These are phyloP conservation scores for Russula virescens DNA, from an alignment of 768 basidiomycete genomes.

Conservation along the genomic window DNA sequence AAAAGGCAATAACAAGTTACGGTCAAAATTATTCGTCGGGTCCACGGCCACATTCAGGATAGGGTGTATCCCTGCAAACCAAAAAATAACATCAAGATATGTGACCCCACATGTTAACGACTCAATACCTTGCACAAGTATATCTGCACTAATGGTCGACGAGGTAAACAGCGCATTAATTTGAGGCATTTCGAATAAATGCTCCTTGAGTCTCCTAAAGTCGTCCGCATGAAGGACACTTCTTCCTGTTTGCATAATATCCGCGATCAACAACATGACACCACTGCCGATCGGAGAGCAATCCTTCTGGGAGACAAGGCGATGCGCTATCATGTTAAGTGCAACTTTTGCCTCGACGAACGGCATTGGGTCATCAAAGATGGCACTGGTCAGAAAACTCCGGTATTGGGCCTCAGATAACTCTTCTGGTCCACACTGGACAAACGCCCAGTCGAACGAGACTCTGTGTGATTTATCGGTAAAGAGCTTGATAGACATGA, in stretches of 20 bases:
- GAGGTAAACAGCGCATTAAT: constrained; percentile 12
- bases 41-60: constrained; percentile 4
- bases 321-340: constrained; percentile 11
- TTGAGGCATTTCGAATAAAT: constrained; percentile 8
- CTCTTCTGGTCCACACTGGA: constrained; percentile 15
- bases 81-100: neutral
- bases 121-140: constrained; percentile 13
- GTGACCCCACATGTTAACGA: neutral
- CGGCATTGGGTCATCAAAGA: constrained; percentile 5
- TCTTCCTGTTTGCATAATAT: constrained; percentile 15
- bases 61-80: constrained; percentile 6
- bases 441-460: constrained; percentile 16
- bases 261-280: constrained; percentile 5
- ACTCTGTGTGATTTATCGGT: constrained; percentile 1
- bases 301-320: neutral
- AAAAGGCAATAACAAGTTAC: neutral
- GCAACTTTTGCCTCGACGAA: constrained; percentile 15
- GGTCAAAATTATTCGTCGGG: constrained; percentile 16
- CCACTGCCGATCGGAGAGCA: neutral
- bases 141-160: neutral
- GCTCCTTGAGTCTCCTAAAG: constrained; percentile 13
- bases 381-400: neutral
- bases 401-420: constrained; percentile 11
- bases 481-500: neutral
- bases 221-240: neutral